phyloP scores from a whole-genome alignment of 345 rosid species.

The Syzygium aqueum region DNA sequence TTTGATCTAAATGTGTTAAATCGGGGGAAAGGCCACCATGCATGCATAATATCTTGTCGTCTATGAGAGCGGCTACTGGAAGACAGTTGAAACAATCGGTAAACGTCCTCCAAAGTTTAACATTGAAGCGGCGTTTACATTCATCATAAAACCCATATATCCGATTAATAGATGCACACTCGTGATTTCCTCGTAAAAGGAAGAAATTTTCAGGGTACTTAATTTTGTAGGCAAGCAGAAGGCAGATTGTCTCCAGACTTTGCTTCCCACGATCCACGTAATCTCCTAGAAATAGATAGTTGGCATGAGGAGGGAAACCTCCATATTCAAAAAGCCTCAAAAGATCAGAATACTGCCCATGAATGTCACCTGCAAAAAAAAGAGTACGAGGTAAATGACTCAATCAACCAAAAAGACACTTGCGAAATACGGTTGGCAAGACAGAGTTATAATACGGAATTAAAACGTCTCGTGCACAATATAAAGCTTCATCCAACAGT shows the following conservation, averaged over 20 bases:
- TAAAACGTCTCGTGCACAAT: background rate
- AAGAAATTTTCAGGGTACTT: slow-evolving; percentile 89
- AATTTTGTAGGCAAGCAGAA: slow-evolving; percentile 80
- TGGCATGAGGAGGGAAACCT: slow-evolving; percentile 80
- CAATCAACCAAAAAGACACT: background rate
- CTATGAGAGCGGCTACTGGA: slow-evolving; percentile 81
- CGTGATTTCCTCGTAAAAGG: slow-evolving; percentile 81
- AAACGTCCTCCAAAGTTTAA: slow-evolving; percentile 71
- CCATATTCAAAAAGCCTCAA: slow-evolving; percentile 89
- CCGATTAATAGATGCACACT: slow-evolving; percentile 81
- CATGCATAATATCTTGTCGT: slow-evolving; percentile 90
- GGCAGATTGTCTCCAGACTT: slow-evolving; percentile 91
- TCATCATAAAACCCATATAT: slow-evolving; percentile 93
- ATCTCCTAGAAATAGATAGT: slow-evolving; percentile 83
- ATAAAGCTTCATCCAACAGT: background rate
- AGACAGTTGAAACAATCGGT: slow-evolving; percentile 92
- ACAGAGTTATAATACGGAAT: background rate
- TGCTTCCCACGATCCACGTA: slow-evolving; percentile 98
- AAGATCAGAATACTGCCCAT: slow-evolving; percentile 82
- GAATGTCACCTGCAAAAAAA: slow-evolving; percentile 67
- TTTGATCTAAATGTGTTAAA: slow-evolving; percentile 57
- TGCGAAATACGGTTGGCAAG: background rate
- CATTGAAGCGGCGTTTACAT: slow-evolving; percentile 81
- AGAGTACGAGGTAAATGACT: background rate
- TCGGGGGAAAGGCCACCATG: slow-evolving; percentile 97